Conservation (phyloP, 1,139 yeast species). For the Suhomyces panamericanus region DNA sequence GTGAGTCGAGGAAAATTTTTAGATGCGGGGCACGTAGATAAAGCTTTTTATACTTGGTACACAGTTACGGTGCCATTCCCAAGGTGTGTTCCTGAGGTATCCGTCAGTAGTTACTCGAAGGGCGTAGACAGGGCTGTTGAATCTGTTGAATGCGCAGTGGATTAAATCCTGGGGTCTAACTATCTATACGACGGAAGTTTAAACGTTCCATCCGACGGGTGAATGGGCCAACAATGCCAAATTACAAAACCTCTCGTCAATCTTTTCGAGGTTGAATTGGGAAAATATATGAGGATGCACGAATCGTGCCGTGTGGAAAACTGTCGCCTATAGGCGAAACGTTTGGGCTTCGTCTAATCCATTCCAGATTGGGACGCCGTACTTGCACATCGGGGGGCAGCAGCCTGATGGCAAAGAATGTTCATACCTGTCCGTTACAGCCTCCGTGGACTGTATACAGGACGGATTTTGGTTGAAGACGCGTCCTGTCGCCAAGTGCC, state of each 20-base stretch:
- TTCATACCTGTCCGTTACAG: slow-evolving; percentile 4
- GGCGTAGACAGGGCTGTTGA: too few relatives aligned
- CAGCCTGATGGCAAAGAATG: not conserved
- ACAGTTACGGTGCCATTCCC: not conserved
- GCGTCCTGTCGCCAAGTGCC: slow-evolving; percentile 6
- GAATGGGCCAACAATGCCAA: slow-evolving; percentile 1
- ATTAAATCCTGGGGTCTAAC: not conserved
- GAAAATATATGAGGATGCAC: not conserved
- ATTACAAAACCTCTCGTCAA: not conserved
- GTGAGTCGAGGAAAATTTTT: not conserved
- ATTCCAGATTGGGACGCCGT: not conserved
- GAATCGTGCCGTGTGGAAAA: not conserved
- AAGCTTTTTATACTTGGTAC: not conserved
- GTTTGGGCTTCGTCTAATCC: slow-evolving; percentile 2
- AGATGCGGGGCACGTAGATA: not conserved
- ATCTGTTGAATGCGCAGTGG: not conserved
- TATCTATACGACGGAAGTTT: too few relatives aligned
- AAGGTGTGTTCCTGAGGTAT: too few relatives aligned
- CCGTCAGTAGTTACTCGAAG: too few relatives aligned
- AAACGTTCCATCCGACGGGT: too few relatives aligned
- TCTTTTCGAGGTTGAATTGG: not conserved
- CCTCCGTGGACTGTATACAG: not conserved
- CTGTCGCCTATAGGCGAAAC: not conserved
- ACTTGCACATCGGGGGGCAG: not conserved
- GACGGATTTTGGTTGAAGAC: not conserved